phyloP scores from a whole-genome alignment of 75 land plant species.

The Pseudotsuga menziesii region DNA sequence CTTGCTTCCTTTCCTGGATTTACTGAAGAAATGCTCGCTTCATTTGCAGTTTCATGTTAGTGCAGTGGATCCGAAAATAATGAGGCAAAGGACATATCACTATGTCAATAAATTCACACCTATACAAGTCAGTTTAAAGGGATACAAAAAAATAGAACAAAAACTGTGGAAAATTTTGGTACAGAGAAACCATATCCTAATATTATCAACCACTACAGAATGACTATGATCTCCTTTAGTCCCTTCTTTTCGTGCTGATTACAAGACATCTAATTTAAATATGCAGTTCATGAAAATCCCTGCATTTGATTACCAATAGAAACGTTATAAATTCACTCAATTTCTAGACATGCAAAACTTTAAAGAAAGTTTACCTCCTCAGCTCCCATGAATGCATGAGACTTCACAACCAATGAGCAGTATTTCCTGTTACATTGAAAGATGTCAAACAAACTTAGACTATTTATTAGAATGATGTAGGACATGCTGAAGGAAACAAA shows the following conservation, averaged over 20 bases:
- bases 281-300: background rate
- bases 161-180: background rate
- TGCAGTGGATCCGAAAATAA: background rate
- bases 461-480: background rate
- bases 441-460: background rate
- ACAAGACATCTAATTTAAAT: background rate
- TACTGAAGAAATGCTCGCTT: background rate
- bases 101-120: background rate
- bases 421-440: conserved; percentile 58
- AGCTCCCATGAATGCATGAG: conserved; percentile 15
- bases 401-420: conserved; percentile 49
- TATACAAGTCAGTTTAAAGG: background rate
- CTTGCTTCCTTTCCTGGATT: background rate
- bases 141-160: background rate
- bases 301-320: background rate
- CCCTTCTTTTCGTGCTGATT: background rate
- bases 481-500: background rate
- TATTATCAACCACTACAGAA: background rate
- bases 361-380: conserved; percentile 22
- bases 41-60: background rate
- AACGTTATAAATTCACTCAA: background rate
- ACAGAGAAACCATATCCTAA: background rate
- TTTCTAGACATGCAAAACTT: background rate
- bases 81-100: background rate
- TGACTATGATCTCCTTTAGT: background rate